Evolutionary conservation across 768 basidiomycete species (phyloP).

Genomic region (Pleurotus djamor): DNA sequence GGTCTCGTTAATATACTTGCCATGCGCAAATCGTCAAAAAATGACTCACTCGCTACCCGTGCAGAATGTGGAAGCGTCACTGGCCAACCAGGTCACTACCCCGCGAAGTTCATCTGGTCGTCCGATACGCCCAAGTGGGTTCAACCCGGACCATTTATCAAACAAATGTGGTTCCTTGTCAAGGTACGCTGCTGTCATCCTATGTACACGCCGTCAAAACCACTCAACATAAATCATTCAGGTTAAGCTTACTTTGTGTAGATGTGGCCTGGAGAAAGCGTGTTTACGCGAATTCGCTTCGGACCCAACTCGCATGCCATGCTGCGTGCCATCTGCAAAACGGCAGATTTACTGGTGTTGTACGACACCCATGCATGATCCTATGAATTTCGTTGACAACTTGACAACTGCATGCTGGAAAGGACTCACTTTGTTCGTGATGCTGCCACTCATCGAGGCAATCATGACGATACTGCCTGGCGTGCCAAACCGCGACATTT

Average conservation of each 20-base stretch:
- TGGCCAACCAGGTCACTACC: constrained; percentile 68
- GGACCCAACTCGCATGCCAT: constrained; percentile 79
- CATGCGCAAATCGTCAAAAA: constrained; percentile 2
- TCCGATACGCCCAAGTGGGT: constrained; percentile 72
- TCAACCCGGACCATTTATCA: constrained; percentile 65
- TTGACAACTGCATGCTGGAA: background rate
- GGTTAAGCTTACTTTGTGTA: constrained; percentile 52
- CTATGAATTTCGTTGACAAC: constrained; percentile 27
- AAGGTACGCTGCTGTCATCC: constrained; percentile 75
- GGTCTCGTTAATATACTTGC: background rate
- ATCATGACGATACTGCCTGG: constrained; percentile 64
- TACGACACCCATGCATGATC: constrained; percentile 77
- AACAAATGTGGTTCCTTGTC: constrained; percentile 61
- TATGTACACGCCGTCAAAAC: constrained; percentile 18
- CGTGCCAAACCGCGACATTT: constrained; percentile 54
- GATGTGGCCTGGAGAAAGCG: constrained; percentile 75
- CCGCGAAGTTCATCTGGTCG: constrained; percentile 73
- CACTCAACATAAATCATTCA: background rate
- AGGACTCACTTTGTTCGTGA: constrained; percentile 49
- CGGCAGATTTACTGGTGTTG: constrained; percentile 75
- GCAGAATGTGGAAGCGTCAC: constrained; percentile 75
- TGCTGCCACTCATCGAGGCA: constrained; percentile 61
- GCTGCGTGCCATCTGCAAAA: constrained; percentile 77
- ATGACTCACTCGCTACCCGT: constrained; percentile 80
- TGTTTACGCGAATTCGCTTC: constrained; percentile 69